Base-by-base conservation (phyloP, 2,329 filamentous ascomycete genomes). In the Exophiala viscosa region DNA sequence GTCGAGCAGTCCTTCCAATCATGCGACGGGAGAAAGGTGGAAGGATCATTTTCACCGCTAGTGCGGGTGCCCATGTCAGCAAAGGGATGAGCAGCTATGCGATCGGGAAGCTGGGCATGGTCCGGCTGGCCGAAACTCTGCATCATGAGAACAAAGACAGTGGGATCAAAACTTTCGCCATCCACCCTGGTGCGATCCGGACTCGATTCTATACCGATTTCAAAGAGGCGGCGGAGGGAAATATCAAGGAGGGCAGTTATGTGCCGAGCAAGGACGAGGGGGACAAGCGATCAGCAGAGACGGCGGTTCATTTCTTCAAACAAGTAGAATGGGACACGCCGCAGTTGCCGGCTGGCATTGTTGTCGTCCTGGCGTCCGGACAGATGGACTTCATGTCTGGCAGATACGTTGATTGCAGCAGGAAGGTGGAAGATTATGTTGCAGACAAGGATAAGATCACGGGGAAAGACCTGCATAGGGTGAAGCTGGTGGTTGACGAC, bases 181-280 rank as follows among this genome's bases (percentile, higher is more conserved):
- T 59, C 32, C 56, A 60, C 20, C 58, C 58, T 1, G 58, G 58
- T 8, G 56, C 53, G 28, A 54, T 60, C 13, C 40, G 35, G 11
- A 60, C 58, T n/a, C 53, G 58, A 34, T 60, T 60, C 49, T 59
- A 48, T 36, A 50, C 42, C 38, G 58, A 60, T 33, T 60, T 60
- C 44, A 52, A 58, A 28, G 56, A 60, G 15, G 45, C 52, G n/a
- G 54, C 51, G 2, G 54, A 56, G 15, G 55, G 55, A 1, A 53
- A 54, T 8, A 52, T 52, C 46, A 50, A 59, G 36, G 38, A 44
- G 4, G 42, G 41, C 14, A 55, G 55, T 28, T 60, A 60, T 49
- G 48, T 58, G 11, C 48, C 54, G n/a, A 40, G 44, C n/a, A 48
- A 35, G 14, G 13, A 46, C 3, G 42, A 43, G 3, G 54, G 51